Conservation (phyloP, 2,329 filamentous ascomycete species). For the Pseudodiploospora longispora region DNA sequence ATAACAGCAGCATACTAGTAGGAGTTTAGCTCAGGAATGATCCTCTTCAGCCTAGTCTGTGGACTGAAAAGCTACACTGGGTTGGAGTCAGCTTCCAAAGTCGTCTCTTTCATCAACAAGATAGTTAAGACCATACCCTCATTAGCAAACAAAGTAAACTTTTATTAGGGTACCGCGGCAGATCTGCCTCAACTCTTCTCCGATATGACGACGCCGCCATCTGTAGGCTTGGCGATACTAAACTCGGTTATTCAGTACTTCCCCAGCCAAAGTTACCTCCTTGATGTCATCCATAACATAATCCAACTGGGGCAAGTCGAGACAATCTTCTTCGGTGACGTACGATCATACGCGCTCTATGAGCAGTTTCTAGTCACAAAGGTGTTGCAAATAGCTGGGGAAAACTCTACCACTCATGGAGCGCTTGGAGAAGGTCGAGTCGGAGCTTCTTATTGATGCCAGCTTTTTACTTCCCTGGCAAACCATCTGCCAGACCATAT, state of each 20-base stretch:
- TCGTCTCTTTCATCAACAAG: constrained; percentile 13
- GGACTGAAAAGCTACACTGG: constrained; percentile 18
- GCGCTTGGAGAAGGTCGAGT: constrained; percentile 9
- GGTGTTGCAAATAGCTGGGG: constrained; percentile 3
- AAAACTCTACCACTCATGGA: constrained; percentile 6
- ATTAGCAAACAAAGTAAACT: constrained; percentile 6
- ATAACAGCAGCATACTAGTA: not conserved
- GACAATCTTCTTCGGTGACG: constrained; percentile 15
- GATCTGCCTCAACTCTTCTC: constrained; percentile 8
- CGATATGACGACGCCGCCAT: no score
- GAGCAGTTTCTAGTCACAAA: constrained; percentile 11
- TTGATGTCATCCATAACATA: constrained; percentile 10
- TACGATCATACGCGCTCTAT: constrained; percentile 13
- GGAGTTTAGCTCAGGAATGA: constrained; percentile 18
- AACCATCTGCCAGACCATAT: constrained; percentile 7
- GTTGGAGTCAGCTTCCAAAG: constrained; percentile 17
- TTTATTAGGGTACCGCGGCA: constrained; percentile 15
- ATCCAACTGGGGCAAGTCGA: not conserved
- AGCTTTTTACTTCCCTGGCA: constrained; percentile 14
- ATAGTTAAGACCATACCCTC: constrained; percentile 8
- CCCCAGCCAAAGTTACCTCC: constrained; percentile 17
- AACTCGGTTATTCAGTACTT: constrained; percentile 23
- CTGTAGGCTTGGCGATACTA: constrained; percentile 11
- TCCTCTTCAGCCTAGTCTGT: constrained; percentile 19
- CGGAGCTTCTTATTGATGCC: constrained; percentile 17